Conservation (phyloP, 1,139 yeast species). For the Sugiyamaella novakii region DNA sequence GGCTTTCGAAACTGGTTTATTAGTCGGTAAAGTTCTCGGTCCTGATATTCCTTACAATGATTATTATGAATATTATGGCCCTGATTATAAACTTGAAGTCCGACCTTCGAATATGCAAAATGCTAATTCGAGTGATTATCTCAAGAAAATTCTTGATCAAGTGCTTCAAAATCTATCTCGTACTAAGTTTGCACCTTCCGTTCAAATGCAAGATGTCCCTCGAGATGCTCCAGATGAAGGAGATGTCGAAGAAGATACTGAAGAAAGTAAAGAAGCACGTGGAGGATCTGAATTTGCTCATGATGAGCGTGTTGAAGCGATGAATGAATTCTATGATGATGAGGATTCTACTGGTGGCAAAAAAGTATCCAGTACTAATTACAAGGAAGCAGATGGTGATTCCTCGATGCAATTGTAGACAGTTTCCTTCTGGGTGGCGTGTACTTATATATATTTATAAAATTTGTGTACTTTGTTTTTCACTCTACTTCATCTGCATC, state of each 20-base stretch:
- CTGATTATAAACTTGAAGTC: constrained; percentile 81
- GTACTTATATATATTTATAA: background rate
- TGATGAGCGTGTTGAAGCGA: constrained; percentile 58
- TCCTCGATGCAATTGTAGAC: constrained; percentile 14
- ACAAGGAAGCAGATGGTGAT: constrained; percentile 18
- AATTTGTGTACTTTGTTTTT: constrained; percentile 1
- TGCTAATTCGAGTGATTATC: constrained; percentile 90
- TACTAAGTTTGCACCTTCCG: constrained; percentile 94
- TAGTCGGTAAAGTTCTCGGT: constrained; percentile 77
- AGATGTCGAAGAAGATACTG: constrained; percentile 58
- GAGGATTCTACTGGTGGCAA: constrained; percentile 41
- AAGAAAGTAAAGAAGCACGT: constrained; percentile 83
- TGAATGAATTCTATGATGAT: constrained; percentile 45
- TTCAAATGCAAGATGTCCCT: constrained; percentile 89
- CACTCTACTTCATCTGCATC: too few species aligned
- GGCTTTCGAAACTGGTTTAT: constrained; percentile 90
- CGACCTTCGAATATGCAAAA: constrained; percentile 96
- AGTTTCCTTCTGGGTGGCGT: background rate
- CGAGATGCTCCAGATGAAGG: constrained; percentile 79
- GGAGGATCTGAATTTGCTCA: constrained; percentile 89
- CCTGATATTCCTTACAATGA: constrained; percentile 92
- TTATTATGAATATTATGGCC: constrained; percentile 95
- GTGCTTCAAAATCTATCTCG: constrained; percentile 78
- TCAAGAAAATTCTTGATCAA: constrained; percentile 79
- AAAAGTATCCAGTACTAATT: constrained; percentile 25